These are phyloP conservation scores for Pseudogymnoascus sp. DNA, from an alignment of 2,329 filamentous ascomycete genomes.

Conservation along the genomic window DNA sequence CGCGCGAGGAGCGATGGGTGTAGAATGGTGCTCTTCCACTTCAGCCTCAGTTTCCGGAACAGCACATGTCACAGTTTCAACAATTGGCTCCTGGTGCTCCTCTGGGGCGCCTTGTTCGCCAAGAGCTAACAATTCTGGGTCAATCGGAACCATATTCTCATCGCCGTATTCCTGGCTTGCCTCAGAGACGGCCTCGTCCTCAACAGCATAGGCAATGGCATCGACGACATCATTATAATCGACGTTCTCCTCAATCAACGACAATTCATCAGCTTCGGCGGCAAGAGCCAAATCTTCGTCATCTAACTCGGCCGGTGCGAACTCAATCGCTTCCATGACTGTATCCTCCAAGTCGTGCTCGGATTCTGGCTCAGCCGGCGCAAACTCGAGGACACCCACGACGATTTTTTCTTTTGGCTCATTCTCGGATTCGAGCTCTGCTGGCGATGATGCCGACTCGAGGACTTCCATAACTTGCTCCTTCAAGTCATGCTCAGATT, in stretches of 20 bases:
- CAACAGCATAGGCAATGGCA: background rate
- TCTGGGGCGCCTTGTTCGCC: constrained; percentile 10
- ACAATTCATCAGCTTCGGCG: constrained; percentile 52
- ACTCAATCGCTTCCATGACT: constrained; percentile 29
- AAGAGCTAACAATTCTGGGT: constrained; percentile 36
- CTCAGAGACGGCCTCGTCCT: constrained; percentile 39
- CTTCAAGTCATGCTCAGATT: constrained; percentile 23
- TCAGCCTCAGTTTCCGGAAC: background rate
- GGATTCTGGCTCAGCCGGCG: constrained; percentile 28
- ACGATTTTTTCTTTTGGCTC: constrained; percentile 28
- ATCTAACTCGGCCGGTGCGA: constrained; percentile 41
- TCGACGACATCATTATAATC: constrained; percentile 10
- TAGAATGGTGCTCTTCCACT: constrained; percentile 11
- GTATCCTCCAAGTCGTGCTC: constrained; percentile 26
- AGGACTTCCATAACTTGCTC: constrained; percentile 31
- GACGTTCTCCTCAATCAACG: constrained; percentile 28
- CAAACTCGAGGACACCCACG: constrained; percentile 32
- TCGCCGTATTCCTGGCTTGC: constrained; percentile 59
- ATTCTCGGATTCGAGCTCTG: constrained; percentile 17
- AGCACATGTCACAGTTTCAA: constrained; percentile 20
- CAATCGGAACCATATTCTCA: constrained; percentile 49
- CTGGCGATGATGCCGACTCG: constrained; percentile 33
- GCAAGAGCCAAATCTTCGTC: constrained; percentile 50
- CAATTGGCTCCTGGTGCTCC: background rate
- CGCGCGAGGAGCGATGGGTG: constrained; percentile 17